Conservation (phyloP, 1,139 yeast genomes). For the Pichia sp. region DNA sequence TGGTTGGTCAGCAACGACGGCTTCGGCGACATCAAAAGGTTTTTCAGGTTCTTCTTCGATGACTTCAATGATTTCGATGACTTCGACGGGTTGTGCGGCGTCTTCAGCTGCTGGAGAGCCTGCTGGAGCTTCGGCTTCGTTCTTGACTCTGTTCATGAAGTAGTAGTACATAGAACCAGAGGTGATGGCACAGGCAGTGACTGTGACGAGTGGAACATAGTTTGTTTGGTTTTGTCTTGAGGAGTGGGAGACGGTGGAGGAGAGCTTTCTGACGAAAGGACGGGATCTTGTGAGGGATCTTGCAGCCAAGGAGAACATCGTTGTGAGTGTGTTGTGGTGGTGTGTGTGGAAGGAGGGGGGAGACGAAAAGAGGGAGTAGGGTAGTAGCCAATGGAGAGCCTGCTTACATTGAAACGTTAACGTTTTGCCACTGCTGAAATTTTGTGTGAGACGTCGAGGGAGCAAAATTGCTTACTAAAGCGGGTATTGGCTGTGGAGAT, state of each 20-base stretch:
- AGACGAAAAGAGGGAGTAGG: not conserved
- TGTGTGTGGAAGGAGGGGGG: not conserved
- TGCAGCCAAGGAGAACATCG: not conserved
- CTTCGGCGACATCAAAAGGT: not conserved
- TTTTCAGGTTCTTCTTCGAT: slow-evolving; percentile 11
- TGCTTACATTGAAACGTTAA: too few species aligned
- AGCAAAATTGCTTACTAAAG: too few species aligned
- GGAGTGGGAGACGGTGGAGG: not conserved
- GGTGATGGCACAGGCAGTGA: slow-evolving; percentile 22
- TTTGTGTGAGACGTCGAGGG: too few species aligned
- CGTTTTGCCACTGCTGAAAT: not conserved
- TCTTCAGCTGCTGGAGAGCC: not conserved
- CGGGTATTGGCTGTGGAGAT: too few species aligned
- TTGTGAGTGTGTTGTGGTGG: not conserved
- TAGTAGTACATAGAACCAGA: slow-evolving; percentile 21
- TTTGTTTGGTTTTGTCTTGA: not conserved
- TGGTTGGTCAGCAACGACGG: slow-evolving; percentile 8
- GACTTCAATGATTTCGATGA: slow-evolving; percentile 12
- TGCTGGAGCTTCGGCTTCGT: slow-evolving; percentile 12
- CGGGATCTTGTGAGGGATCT: not conserved
- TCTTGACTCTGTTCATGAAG: slow-evolving; percentile 15
- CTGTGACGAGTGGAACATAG: slow-evolving; percentile 17
- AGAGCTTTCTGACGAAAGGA: not conserved
- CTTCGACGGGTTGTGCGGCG: slow-evolving; percentile 16
- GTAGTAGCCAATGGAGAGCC: too few species aligned